Evolutionary conservation across 176 grass and related monocot species (phyloP), one percentile per base, ranked within the genome.

Genomic region (Secale cereale): DNA sequence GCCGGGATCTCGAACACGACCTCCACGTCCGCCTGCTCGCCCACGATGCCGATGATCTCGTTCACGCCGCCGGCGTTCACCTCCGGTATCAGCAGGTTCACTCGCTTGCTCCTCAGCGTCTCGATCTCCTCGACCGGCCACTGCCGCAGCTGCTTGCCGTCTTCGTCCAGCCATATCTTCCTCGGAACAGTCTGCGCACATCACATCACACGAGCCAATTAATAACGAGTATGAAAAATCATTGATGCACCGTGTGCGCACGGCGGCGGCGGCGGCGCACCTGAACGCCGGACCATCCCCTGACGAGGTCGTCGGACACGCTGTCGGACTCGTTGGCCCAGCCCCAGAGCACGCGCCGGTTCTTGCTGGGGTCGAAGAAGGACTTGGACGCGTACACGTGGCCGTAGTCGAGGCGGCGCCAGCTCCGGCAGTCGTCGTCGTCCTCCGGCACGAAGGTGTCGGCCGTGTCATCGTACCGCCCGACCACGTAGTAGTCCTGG

Each of bases 11-110:
- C 40, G 60, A 98, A 98, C 19, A 64, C 81, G 2, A 89, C 85
- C 80, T 95, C 89, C 23, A 98, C 87, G 69, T 98, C 95, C 14
- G 82, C 92, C 87, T 94, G 92, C 65, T 27, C 43, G 20, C 86
- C 65, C 8, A 30, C 72, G 22, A 93, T 57, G 36, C 92, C 95
- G 78, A 65, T 65, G 78, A 98, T 91, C 86, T 94, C 95, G 33
- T 71, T 61, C 60, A 87, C 4, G 41, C 43, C 71, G 7, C 71
- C 71, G 71, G 71, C 71, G 26, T 75, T 43, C 37, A 73, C 39
- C 70, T 73, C 70, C 6, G 37, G 11, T 16, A 23, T 23, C 1
- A 25, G 70, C 26, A 75, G 8, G 3, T 26, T 7, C 4, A 52
- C 71, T 2, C 14, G 71, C 0, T 48, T 50, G 7, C 27, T 75